phyloP scores from a whole-genome alignment of 2,329 filamentous ascomycete species.

The Scytalidium lignicola region DNA sequence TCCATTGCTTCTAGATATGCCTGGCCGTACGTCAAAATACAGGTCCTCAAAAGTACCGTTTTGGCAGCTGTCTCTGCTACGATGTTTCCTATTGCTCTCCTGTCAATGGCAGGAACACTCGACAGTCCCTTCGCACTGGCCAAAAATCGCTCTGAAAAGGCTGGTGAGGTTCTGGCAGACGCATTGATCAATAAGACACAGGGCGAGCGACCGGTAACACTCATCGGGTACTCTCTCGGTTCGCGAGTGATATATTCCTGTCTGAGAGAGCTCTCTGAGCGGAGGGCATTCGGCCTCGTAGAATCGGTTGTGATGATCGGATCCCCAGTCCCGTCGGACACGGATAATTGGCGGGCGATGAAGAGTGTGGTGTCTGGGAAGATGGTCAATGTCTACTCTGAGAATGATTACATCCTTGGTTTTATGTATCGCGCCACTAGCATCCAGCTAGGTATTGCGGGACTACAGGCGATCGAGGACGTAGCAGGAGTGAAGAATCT shows the following conservation, averaged over 20 bases:
- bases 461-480: slow-evolving; percentile 68
- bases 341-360: slow-evolving; percentile 69
- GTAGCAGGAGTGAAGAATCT: slow-evolving; percentile 55
- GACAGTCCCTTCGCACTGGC: slow-evolving; percentile 60
- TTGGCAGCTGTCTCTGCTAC: slow-evolving; percentile 38
- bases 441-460: slow-evolving; percentile 78
- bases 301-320: slow-evolving; percentile 73
- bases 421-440: slow-evolving; percentile 83
- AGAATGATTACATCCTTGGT: slow-evolving; percentile 80
- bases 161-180: slow-evolving; percentile 56
- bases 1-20: slow-evolving; percentile 57
- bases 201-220: slow-evolving; percentile 58
- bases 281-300: slow-evolving; percentile 59
- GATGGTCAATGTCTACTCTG: slow-evolving; percentile 85
- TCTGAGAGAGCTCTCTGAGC: slow-evolving; percentile 52
- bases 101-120: slow-evolving; percentile 47
- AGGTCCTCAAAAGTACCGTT: slow-evolving; percentile 54
- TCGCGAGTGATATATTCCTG: slow-evolving; percentile 61
- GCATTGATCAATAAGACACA: slow-evolving; percentile 71
- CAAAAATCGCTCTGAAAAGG: slow-evolving; percentile 53
- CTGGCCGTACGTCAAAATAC: slow-evolving; percentile 55
- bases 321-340: slow-evolving; percentile 68
- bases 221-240: slow-evolving; percentile 57
- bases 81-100: slow-evolving; percentile 43
- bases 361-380: slow-evolving; percentile 75